phyloP scores from a whole-genome alignment of 345 rosid genomes.

The Balakata baccata region DNA sequence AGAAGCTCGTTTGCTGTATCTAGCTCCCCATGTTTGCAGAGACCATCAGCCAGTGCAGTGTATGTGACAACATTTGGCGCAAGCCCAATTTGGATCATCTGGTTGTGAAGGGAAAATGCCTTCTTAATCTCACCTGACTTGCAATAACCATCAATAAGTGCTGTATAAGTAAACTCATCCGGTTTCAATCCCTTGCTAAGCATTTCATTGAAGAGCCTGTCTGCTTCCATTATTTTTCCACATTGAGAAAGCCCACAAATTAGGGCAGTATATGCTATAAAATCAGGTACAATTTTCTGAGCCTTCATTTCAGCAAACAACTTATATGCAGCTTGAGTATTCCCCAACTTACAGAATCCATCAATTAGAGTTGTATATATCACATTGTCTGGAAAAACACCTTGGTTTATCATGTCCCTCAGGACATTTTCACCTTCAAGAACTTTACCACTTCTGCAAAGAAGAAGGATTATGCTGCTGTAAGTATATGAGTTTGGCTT shows the following conservation, averaged over 20 bases:
- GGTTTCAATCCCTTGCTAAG: slow-evolving; percentile 52
- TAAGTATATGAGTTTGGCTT: slow-evolving; percentile 70
- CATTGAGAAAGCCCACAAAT: slow-evolving; percentile 65
- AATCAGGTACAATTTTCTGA: slow-evolving; percentile 51
- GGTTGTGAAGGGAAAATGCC: slow-evolving; percentile 76
- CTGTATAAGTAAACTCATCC: slow-evolving; percentile 70
- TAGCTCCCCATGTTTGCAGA: slow-evolving; percentile 75
- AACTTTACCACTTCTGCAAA: slow-evolving; percentile 51
- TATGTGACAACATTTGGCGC: slow-evolving; percentile 80
- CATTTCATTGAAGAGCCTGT: slow-evolving; percentile 61
- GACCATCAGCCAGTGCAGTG: slow-evolving; percentile 78
- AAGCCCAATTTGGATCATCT: slow-evolving; percentile 65
- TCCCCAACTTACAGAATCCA: slow-evolving; percentile 68
- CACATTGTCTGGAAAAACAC: slow-evolving; percentile 58
- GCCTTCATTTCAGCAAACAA: slow-evolving; percentile 60
- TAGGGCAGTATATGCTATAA: slow-evolving; percentile 66
- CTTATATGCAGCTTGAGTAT: slow-evolving; percentile 47
- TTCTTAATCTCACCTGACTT: slow-evolving; percentile 62
- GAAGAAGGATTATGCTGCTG: slow-evolving; percentile 52
- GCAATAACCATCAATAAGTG: slow-evolving; percentile 84
- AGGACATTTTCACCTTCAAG: slow-evolving; percentile 58
- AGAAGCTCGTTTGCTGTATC: slow-evolving; percentile 88
- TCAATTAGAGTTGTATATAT: slow-evolving; percentile 75
- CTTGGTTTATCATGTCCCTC: slow-evolving; percentile 57
- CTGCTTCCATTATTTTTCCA: slow-evolving; percentile 67